Evolutionary conservation across 805 yeast genomes (phyloP).

Genomic region (Candida golubevii): DNA sequence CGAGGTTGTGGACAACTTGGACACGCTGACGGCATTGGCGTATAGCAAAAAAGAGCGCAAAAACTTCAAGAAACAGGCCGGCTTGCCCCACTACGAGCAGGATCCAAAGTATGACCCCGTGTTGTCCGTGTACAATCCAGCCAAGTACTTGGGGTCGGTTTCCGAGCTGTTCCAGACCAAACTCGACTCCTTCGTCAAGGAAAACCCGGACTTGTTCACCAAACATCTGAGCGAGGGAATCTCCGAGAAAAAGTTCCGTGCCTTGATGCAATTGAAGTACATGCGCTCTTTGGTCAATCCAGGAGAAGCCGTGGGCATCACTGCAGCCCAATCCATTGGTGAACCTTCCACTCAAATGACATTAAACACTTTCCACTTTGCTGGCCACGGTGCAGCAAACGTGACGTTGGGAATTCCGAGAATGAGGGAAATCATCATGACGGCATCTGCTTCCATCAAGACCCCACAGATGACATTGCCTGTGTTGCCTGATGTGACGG

Average conservation of each 20-base stretch:
- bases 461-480: constrained; percentile 99
- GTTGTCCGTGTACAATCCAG: constrained; percentile 78
- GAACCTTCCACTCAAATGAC: constrained; percentile 99
- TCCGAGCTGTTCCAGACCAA: constrained; percentile 83
- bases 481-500: constrained; percentile 69
- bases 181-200: constrained; percentile 63
- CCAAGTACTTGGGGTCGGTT: constrained; percentile 87
- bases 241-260: constrained; percentile 81
- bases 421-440: constrained; percentile 99
- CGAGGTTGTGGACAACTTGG: constrained; percentile 63
- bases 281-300: constrained; percentile 94
- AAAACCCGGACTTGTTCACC: constrained; percentile 53
- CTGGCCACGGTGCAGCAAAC: constrained; percentile 99
- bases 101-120: constrained; percentile 79
- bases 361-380: constrained; percentile 92
- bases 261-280: constrained; percentile 96
- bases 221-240: constrained; percentile 48
- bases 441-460: constrained; percentile 90
- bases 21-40: constrained; percentile 74
- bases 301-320: constrained; percentile 97
- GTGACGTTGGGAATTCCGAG: constrained; percentile 99
- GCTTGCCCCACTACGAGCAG: constrained; percentile 61
- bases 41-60: constrained; percentile 83
- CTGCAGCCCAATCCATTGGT: constrained; percentile 97
- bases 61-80: constrained; percentile 57